Conservation (phyloP, 2,329 filamentous ascomycete species). For the Trichophyton benhamiae region DNA sequence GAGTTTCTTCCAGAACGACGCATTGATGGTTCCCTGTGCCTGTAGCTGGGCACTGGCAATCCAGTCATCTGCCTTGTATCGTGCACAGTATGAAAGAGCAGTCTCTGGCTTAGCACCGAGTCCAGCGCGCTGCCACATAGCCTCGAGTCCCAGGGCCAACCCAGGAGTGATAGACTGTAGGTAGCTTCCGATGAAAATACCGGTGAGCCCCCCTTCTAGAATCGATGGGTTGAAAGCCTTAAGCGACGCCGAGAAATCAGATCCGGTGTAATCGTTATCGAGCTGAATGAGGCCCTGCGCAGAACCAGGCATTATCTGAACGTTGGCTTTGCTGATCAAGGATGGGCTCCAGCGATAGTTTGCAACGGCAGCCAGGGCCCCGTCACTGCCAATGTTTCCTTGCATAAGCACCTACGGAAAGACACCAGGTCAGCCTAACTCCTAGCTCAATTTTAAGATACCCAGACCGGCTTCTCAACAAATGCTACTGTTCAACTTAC, state of each 20-base stretch:
- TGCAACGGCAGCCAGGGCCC: slow-evolving; percentile 72
- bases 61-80: slow-evolving; percentile 89
- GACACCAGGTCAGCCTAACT: background rate
- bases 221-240: slow-evolving; percentile 94
- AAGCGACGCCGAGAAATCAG: slow-evolving; percentile 83
- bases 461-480: background rate
- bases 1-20: slow-evolving; percentile 85
- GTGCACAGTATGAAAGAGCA: slow-evolving; percentile 74
- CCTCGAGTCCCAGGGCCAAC: slow-evolving; percentile 78
- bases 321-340: slow-evolving; percentile 74
- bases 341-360: slow-evolving; percentile 80
- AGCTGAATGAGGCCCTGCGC: slow-evolving; percentile 81
- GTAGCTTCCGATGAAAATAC: slow-evolving; percentile 92
- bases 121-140: slow-evolving; percentile 81
- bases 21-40: slow-evolving; percentile 74
- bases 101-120: slow-evolving; percentile 82
- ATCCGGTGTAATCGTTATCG: slow-evolving; percentile 88
- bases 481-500: slow-evolving; percentile 41
- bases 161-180: slow-evolving; percentile 82
- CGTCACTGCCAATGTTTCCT: slow-evolving; percentile 88
- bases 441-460: too few relatives aligned
- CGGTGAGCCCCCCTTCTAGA: slow-evolving; percentile 82
- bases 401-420: slow-evolving; percentile 71
- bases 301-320: slow-evolving; percentile 67
- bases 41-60: slow-evolving; percentile 82